phyloP scores from a whole-genome alignment of 441 rosid species.

The Gossypium lobatum region DNA sequence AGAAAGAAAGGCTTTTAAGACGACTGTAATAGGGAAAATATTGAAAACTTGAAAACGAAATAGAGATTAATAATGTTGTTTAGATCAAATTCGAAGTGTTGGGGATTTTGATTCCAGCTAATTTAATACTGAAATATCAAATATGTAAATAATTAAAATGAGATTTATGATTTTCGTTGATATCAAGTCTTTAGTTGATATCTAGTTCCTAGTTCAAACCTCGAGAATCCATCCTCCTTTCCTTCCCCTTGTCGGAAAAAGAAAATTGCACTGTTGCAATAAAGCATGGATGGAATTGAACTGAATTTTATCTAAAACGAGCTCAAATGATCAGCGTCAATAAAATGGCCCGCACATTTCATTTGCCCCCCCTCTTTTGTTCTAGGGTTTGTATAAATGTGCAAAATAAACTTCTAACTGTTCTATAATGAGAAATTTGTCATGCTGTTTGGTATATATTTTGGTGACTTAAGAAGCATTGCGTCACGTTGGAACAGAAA shows the following conservation, averaged over 20 bases:
- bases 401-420: not conserved
- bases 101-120: not conserved
- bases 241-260: no score
- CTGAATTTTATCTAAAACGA: conserved; percentile 6
- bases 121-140: not conserved
- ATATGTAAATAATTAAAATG: not conserved
- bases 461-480: not conserved
- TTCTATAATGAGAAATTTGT: not conserved
- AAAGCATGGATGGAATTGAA: not conserved
- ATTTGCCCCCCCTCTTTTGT: not conserved
- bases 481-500: not conserved
- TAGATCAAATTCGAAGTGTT: not conserved
- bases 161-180: not conserved
- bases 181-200: not conserved
- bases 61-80: not conserved
- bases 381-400: not conserved
- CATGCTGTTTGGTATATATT: not conserved
- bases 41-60: not conserved
- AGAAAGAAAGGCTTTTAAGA: not conserved
- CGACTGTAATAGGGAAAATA: not conserved
- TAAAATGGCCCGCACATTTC: not conserved
- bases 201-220: no score
- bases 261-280: not conserved
- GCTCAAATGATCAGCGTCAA: not conserved
- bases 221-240: no score